These are phyloP conservation scores for Piper betle DNA, from an alignment of 164 flowering plant genomes.

Conservation along the genomic window DNA sequence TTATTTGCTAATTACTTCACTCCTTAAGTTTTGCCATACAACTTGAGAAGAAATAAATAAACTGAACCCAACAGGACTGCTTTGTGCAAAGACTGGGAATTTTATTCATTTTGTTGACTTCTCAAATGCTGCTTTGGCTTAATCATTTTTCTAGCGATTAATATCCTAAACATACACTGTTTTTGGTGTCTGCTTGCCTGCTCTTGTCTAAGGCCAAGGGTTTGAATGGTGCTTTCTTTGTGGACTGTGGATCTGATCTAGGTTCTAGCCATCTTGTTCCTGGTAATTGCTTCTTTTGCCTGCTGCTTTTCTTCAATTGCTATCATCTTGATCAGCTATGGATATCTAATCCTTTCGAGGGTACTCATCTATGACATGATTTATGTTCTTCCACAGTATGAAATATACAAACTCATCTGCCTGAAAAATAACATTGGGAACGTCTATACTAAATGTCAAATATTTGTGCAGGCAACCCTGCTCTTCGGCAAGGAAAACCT, in stretches of 20 bases:
- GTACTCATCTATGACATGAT: no score
- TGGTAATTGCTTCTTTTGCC: slow-evolving; percentile 32
- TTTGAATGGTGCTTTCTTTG: slow-evolving; percentile 67
- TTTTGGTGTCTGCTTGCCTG: not conserved
- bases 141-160: not conserved
- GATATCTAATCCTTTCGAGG: no score
- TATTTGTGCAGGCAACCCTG: slow-evolving; percentile 58
- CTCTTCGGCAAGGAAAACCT: slow-evolving; percentile 82
- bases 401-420: not conserved
- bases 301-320: no score
- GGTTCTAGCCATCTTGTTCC: slow-evolving; percentile 79
- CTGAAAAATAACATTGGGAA: not conserved
- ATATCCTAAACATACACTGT: not conserved
- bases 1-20: no score
- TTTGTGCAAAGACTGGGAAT: not conserved
- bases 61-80: not conserved
- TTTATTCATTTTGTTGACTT: not conserved
- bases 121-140: not conserved
- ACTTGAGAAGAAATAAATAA: no score
- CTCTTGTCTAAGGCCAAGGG: slow-evolving; percentile 22
- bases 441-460: not conserved
- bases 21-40: not conserved
- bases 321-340: no score
- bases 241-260: slow-evolving; percentile 83
- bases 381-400: not conserved